phyloP scores from a whole-genome alignment of 2,329 filamentous ascomycete species.

The Epichloe uncinata region DNA sequence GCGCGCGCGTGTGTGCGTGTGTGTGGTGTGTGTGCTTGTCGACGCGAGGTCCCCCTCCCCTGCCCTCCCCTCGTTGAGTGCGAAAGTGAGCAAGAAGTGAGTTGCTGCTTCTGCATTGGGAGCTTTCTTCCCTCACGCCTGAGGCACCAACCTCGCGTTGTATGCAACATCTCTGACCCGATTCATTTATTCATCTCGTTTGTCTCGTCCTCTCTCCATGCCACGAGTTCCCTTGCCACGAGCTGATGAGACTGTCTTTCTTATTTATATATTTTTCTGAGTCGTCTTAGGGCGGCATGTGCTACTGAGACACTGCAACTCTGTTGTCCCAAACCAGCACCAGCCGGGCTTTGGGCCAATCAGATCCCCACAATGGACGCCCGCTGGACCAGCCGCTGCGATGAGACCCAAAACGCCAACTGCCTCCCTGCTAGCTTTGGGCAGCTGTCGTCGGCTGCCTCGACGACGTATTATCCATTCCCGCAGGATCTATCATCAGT shows the following conservation, averaged over 20 bases:
- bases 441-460: constrained; percentile 13
- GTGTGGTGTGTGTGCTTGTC: no score
- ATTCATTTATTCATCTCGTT: not conserved
- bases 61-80: not conserved
- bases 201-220: not conserved
- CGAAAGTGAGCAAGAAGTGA: constrained; percentile 7
- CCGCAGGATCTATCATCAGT: constrained; percentile 2
- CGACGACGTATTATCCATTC: constrained; percentile 2
- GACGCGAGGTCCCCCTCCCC: no score
- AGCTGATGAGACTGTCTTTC: not conserved
- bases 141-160: constrained; percentile 4
- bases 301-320: not conserved
- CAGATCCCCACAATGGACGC: constrained; percentile 3
- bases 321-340: not conserved
- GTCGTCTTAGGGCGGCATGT: not conserved
- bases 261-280: not conserved
- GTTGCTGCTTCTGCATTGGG: constrained; percentile 5
- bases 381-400: constrained; percentile 2
- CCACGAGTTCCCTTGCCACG: not conserved
- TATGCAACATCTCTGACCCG: not conserved
- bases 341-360: constrained; percentile 1
- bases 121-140: not conserved
- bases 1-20: not conserved
- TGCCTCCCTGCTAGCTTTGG: not conserved
- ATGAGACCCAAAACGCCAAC: constrained; percentile 2